Evolutionary conservation across 2,329 filamentous ascomycete species (phyloP).

Genomic region (Zelopaecilomyces penicillatus): DNA sequence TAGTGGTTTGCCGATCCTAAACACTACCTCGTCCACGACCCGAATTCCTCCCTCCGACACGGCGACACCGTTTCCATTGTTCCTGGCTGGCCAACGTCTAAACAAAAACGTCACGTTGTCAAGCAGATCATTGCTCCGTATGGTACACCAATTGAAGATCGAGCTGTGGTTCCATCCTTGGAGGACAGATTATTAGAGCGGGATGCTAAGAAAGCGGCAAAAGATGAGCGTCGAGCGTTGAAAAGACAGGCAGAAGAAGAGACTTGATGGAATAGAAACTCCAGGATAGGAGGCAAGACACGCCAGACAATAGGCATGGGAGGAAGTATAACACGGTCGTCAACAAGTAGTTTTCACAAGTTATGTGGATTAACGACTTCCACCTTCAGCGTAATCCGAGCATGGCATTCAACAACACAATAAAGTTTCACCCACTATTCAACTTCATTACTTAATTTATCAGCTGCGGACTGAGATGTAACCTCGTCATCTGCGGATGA

Average conservation of each 20-base stretch:
- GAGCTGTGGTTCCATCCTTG: constrained; percentile 57
- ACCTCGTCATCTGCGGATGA: too few species aligned
- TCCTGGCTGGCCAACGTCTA: constrained; percentile 56
- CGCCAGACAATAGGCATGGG: constrained; percentile 1
- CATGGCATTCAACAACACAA: too few species aligned
- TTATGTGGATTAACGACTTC: background rate
- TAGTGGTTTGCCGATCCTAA: constrained; percentile 54
- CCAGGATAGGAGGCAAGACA: constrained; percentile 15
- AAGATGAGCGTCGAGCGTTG: constrained; percentile 44
- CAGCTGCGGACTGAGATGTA: too few species aligned
- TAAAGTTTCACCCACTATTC: too few species aligned
- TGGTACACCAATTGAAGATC: constrained; percentile 52
- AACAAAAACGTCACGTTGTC: constrained; percentile 65
- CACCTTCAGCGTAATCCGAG: too few species aligned
- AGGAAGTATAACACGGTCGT: background rate
- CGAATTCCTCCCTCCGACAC: constrained; percentile 60
- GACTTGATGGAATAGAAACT: background rate
- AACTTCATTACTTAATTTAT: too few species aligned
- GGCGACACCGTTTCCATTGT: constrained; percentile 70
- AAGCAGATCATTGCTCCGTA: constrained; percentile 64
- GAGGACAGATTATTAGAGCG: constrained; percentile 51
- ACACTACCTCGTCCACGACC: constrained; percentile 69
- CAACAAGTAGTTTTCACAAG: background rate
- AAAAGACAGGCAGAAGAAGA: constrained; percentile 13
- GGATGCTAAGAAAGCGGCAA: constrained; percentile 46